Percentiles rank a stretch among this genome's conserved stretches.
phyloP scores from a whole-genome alignment of 2,329 filamentous ascomycete genomes.

The Diaporthe sp. region DNA sequence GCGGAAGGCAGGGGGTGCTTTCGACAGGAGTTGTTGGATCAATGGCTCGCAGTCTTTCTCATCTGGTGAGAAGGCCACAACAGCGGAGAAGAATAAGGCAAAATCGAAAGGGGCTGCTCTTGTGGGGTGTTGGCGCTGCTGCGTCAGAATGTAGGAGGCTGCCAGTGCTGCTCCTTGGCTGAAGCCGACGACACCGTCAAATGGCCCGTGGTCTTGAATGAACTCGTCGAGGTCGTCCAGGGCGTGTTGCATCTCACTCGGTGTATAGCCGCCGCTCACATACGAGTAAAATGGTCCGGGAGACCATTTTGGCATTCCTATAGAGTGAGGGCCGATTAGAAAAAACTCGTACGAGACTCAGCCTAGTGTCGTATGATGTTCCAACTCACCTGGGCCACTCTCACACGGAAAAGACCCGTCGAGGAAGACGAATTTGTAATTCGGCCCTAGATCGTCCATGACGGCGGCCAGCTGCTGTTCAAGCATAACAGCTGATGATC shows the following conservation, averaged over 20 bases:
- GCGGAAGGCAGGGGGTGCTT: too few species aligned
- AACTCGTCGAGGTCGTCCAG: conserved; percentile 8
- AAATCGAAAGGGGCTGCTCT: not conserved
- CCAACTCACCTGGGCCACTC: conserved; percentile 19
- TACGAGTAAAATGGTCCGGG: conserved; percentile 14
- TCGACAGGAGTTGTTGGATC: too few species aligned
- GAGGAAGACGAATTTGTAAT: too few species aligned
- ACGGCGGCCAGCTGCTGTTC: too few species aligned
- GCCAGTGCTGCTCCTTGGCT: conserved; percentile 20
- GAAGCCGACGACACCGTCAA: conserved; percentile 16
- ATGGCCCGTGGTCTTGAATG: not conserved
- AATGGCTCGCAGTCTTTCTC: too few species aligned
- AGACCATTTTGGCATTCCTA: conserved; percentile 3
- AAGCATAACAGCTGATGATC: too few species aligned
- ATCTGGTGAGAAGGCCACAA: too few species aligned
- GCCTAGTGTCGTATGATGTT: too few species aligned
- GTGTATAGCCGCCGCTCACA: not conserved
- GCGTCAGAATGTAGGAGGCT: not conserved
- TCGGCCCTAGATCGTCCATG: too few species aligned
- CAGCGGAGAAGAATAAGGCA: too few species aligned
- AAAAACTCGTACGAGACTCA: too few species aligned
- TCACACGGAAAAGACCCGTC: not conserved
- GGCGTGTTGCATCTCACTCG: not conserved
- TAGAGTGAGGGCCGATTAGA: not conserved
- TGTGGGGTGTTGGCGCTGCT: not conserved